A percentile compares a stretch with the other conserved stretches of the same genome.
Conservation (phyloP, 2,329 filamentous ascomycete species). For the Diplodia sapinea region DNA sequence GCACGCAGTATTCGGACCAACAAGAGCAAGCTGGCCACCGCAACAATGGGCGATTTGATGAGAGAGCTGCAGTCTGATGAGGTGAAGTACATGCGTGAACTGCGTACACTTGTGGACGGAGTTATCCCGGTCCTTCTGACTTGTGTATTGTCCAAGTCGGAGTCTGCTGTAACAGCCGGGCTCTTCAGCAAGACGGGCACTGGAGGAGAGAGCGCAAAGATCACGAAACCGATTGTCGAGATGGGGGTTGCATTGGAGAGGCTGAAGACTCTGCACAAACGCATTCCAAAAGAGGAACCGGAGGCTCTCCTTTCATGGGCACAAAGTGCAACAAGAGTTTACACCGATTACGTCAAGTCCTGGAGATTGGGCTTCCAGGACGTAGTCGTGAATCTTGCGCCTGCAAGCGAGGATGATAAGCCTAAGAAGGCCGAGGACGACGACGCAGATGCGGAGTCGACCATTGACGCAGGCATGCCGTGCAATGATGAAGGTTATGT, state of each 20-base stretch:
- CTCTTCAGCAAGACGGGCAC: slow-evolving; percentile 63
- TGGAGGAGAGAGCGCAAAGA: slow-evolving; percentile 53
- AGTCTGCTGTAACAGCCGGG: slow-evolving; percentile 67
- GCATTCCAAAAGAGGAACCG: slow-evolving; percentile 75
- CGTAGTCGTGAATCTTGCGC: slow-evolving; percentile 89
- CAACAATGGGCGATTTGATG: slow-evolving; percentile 77
- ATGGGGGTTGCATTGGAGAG: slow-evolving; percentile 93
- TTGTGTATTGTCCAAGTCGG: slow-evolving; percentile 77
- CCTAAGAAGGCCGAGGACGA: slow-evolving; percentile 48
- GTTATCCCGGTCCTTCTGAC: slow-evolving; percentile 91
- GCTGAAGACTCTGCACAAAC: slow-evolving; percentile 78
- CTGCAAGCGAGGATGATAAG: slow-evolving; percentile 65
- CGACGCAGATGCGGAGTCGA: slow-evolving; percentile 51
- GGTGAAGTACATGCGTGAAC: slow-evolving; percentile 83
- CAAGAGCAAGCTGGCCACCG: slow-evolving; percentile 68
- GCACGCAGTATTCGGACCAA: slow-evolving; percentile 78
- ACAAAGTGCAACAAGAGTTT: slow-evolving; percentile 75
- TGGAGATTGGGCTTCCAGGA: slow-evolving; percentile 96
- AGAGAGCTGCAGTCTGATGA: slow-evolving; percentile 84
- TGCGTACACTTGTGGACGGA: slow-evolving; percentile 91
- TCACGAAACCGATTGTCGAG: slow-evolving; percentile 86
- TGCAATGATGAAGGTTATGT: slow-evolving; percentile 66
- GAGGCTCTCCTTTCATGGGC: slow-evolving; percentile 81
- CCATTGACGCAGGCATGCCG: slow-evolving; percentile 61
- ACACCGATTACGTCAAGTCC: slow-evolving; percentile 81